Percentiles rank a stretch among this genome's conserved stretches.
Conservation (phyloP, 768 basidiomycete genomes). For the Naematelia aurantialba region DNA sequence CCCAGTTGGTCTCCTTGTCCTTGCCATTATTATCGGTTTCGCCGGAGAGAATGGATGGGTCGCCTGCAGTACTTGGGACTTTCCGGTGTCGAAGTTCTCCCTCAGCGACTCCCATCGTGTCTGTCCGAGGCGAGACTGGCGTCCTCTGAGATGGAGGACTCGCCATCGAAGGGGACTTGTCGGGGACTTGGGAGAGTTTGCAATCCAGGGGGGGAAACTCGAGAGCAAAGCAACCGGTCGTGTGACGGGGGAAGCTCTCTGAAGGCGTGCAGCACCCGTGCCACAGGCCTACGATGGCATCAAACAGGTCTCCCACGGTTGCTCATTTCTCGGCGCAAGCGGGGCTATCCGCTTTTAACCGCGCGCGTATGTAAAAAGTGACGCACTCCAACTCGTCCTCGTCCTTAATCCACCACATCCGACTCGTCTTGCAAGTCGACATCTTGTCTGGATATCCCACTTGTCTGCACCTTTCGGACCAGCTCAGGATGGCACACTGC, state of each 20-base stretch:
- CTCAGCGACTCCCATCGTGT: no score
- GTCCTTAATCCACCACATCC: neutral
- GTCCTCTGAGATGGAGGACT: no score
- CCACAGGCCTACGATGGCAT: neutral
- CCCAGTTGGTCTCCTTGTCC: constrained; percentile 65
- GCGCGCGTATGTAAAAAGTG: neutral
- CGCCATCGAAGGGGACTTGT: no score
- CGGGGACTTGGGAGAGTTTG: no score
- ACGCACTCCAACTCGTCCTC: neutral
- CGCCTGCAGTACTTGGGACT: neutral
- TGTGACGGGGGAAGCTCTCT: neutral
- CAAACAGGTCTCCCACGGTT: no score
- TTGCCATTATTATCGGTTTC: neutral
- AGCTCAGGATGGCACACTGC: no score
- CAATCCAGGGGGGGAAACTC: no score
- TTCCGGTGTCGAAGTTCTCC: constrained; percentile 31
- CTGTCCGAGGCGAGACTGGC: no score
- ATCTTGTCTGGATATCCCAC: no score
- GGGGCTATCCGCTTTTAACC: no score
- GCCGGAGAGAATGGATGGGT: neutral
- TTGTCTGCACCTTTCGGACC: no score
- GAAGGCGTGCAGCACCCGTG: neutral
- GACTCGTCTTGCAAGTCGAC: neutral
- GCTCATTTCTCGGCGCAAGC: no score
- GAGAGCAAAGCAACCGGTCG: neutral